These are phyloP conservation scores for Sclerotinia glacialis DNA, from an alignment of 2,329 filamentous ascomycete genomes.

Conservation along the genomic window DNA sequence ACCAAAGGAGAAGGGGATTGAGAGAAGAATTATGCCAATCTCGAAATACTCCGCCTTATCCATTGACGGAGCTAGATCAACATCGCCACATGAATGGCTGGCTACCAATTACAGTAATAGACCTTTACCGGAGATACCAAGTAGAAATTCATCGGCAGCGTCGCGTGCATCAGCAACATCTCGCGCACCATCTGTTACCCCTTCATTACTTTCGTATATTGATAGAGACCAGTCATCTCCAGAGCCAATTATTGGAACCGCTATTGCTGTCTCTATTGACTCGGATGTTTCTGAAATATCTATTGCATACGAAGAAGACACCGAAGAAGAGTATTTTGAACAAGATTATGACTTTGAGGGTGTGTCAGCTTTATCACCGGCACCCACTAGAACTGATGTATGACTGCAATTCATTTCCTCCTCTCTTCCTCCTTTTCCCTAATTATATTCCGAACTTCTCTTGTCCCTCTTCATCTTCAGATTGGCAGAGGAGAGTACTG, in stretches of 20 bases:
- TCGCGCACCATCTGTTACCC: slow-evolving; percentile 26
- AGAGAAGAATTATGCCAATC: slow-evolving; percentile 1
- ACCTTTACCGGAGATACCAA: slow-evolving; percentile 17
- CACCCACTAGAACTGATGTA: slow-evolving; percentile 3
- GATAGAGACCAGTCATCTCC: slow-evolving; percentile 28
- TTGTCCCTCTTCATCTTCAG: neutral
- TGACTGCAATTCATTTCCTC: neutral
- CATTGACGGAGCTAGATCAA: slow-evolving; percentile 3
- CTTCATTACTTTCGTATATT: slow-evolving; percentile 25
- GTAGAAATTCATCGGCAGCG: slow-evolving; percentile 11
- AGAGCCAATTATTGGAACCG: slow-evolving; percentile 26
- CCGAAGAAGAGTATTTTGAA: neutral
- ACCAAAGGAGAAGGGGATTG: neutral
- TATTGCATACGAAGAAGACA: neutral
- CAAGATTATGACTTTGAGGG: slow-evolving; percentile 3
- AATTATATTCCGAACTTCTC: neutral
- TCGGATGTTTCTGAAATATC: slow-evolving; percentile 10
- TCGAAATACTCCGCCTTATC: neutral
- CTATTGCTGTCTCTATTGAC: slow-evolving; percentile 22
- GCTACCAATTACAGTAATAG: slow-evolving; percentile 14
- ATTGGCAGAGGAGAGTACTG: neutral
- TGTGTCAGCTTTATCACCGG: slow-evolving; percentile 1
- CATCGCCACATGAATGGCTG: slow-evolving; percentile 8
- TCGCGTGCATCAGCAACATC: slow-evolving; percentile 21
- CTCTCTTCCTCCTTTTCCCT: too few species aligned